Evolutionary conservation across 2,329 filamentous ascomycete genomes (phyloP).

Genomic region (Cordyceps cicadae): DNA sequence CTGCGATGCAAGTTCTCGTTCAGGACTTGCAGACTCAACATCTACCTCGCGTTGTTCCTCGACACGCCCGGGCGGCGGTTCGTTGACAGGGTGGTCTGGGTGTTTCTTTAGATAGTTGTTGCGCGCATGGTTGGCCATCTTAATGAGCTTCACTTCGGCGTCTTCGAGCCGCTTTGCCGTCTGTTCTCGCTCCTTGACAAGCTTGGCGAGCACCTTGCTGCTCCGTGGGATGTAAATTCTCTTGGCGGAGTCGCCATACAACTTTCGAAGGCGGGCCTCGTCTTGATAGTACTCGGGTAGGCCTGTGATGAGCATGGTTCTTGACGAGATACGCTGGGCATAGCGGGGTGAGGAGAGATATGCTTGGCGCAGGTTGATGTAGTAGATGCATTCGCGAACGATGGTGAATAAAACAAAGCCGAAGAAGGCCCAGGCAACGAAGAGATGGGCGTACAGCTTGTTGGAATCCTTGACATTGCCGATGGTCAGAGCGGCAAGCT

Average conservation of each 20-base stretch:
- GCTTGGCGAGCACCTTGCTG: conserved; percentile 65
- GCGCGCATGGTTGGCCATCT: conserved; percentile 64
- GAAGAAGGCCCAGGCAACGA: conserved; percentile 72
- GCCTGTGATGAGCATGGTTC: conserved; percentile 86
- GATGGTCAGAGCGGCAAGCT: conserved; percentile 74
- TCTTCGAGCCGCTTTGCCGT: conserved; percentile 74
- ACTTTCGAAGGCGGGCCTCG: conserved; percentile 64
- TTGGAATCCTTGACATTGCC: conserved; percentile 57
- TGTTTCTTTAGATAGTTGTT: conserved; percentile 38
- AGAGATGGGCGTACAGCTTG: conserved; percentile 73
- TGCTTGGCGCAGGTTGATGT: conserved; percentile 87
- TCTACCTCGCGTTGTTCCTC: neutral
- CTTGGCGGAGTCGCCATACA: conserved; percentile 76
- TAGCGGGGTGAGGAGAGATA: conserved; percentile 83
- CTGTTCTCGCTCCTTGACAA: conserved; percentile 74
- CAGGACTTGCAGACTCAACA: neutral
- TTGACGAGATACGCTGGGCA: conserved; percentile 74
- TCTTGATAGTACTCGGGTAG: conserved; percentile 72
- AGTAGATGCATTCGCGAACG: conserved; percentile 81
- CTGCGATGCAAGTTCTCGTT: neutral
- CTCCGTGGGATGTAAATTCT: conserved; percentile 79
- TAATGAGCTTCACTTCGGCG: conserved; percentile 80
- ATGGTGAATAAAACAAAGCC: conserved; percentile 82
- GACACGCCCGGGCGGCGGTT: neutral
- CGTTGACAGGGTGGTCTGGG: neutral